phyloP scores from a whole-genome alignment of 192 early-diverging fungal genomes.

The Powellomyces hirtus region DNA sequence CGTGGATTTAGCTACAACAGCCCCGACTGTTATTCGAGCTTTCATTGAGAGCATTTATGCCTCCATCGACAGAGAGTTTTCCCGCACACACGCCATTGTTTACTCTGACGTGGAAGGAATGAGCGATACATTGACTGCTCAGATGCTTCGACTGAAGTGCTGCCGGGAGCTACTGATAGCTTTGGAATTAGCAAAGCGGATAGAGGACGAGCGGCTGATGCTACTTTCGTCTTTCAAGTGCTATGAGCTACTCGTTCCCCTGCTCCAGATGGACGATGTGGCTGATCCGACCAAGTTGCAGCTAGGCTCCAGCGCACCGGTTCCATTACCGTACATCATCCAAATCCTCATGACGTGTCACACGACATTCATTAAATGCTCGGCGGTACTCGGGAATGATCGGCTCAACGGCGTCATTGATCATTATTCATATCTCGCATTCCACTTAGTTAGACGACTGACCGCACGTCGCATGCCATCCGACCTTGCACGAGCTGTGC shows the following conservation, averaged over 20 bases:
- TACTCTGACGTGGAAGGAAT: slow-evolving; percentile 27
- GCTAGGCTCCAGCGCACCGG: background rate
- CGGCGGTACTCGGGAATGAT: slow-evolving; percentile 26
- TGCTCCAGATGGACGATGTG: slow-evolving; percentile 11
- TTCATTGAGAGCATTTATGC: slow-evolving; percentile 34
- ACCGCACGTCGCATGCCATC: background rate
- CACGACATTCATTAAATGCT: slow-evolving; percentile 11
- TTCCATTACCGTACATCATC: slow-evolving; percentile 15
- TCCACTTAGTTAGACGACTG: slow-evolving; percentile 22
- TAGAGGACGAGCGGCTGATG: slow-evolving; percentile 21
- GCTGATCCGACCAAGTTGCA: slow-evolving; percentile 5
- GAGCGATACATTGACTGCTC: slow-evolving; percentile 13
- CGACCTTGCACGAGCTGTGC: slow-evolving; percentile 6
- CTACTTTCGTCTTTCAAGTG: slow-evolving; percentile 25
- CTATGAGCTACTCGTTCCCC: slow-evolving; percentile 5
- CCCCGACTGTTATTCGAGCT: slow-evolving; percentile 9
- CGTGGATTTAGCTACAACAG: slow-evolving; percentile 7
- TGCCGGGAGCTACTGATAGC: slow-evolving; percentile 30
- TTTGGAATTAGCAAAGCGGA: slow-evolving; percentile 26
- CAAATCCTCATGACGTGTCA: slow-evolving; percentile 21
- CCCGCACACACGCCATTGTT: slow-evolving; percentile 20
- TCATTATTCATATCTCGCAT: slow-evolving; percentile 31
- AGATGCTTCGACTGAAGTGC: slow-evolving; percentile 18
- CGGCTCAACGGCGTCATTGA: slow-evolving; percentile 15
- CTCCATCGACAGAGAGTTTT: slow-evolving; percentile 26